Base-by-base conservation (phyloP, 2,329 filamentous ascomycete genomes). In the Mycocentrospora acerina region DNA sequence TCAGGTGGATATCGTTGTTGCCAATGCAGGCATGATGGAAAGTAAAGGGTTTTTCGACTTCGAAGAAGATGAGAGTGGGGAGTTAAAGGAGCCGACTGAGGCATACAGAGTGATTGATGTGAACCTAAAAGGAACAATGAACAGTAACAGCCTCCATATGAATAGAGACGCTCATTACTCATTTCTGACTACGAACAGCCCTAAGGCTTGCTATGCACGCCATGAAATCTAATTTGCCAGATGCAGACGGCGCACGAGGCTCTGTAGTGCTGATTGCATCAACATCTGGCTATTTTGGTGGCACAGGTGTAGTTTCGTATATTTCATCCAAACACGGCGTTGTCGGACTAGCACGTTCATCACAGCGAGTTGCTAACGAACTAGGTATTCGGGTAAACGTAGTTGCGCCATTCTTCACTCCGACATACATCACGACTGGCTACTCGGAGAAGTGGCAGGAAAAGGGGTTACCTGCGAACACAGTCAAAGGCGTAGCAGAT, bases 391-490 rank as follows among this genome's bases (percentile, higher is more conserved):
- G 71, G 10, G 62, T 70, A 13, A 76, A 75, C 46, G 70, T 68
- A 4, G 59, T 76, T n/a, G 73, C 71, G 7, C 73, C 74, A 1
- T 77, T 72, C 54, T 65, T 73, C 9, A 76, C 72, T 1, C 68
- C 71, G 3, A 75, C 73, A 11, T 62, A 69, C 29, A 68, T 75
- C 13, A 69, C 73, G 0, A 59, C 57, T 11, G 62, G 67, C 2
- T 69, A 72, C 37, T 56, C 62, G 2, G 49, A 62, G 7, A 40
- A 49, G 16, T 76, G 71, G 71, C 51, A 54, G 15, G 55, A 61
- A 14, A 55, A 60, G 14, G 67, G 67, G 0, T 53, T 75, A 31
- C 68, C 70, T 1, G 54, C 68, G 24, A 75, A 75, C 42, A 66
- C 63, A 1, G 62, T 69, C 0, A 60, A 62, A n/a, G 62, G 68